Conservation (phyloP, 2,329 filamentous ascomycete genomes). For the Neurospora crassa region DNA sequence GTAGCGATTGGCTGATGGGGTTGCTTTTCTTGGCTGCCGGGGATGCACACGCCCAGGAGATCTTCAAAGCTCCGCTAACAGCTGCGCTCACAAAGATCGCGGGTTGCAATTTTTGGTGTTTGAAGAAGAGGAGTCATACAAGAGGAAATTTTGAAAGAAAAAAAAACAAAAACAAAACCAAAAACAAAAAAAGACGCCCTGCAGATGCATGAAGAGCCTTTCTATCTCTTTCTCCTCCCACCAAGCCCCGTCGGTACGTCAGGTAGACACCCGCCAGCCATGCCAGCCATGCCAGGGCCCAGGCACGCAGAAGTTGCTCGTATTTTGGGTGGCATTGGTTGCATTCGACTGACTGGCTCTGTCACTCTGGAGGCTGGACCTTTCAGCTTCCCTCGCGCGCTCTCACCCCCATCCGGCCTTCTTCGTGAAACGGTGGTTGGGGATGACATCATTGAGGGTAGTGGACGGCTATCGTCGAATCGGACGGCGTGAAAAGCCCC, state of each 20-base stretch:
- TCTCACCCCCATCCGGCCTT: not conserved
- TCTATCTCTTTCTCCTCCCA: not conserved
- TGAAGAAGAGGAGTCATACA: not conserved
- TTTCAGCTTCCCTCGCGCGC: not conserved
- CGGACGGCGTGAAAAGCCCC: not conserved
- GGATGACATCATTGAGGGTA: not conserved
- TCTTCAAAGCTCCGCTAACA: not conserved
- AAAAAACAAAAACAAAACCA: not conserved
- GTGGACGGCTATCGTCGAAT: not conserved
- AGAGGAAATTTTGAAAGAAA: not conserved
- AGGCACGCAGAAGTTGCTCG: not conserved
- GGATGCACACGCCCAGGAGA: not conserved
- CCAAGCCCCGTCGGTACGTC: not conserved
- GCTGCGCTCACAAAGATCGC: not conserved
- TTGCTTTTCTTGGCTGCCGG: not conserved
- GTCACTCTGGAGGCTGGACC: not conserved
- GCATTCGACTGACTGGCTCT: not conserved
- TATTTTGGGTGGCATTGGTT: not conserved
- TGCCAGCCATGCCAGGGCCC: not conserved
- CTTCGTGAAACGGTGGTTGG: not conserved
- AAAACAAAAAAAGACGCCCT: not conserved
- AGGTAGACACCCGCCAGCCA: not conserved
- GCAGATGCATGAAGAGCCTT: not conserved
- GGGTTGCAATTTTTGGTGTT: not conserved
- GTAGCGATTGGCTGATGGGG: not conserved